Conservation (phyloP, 306 rosid genomes). For the Cyamopsis tetragonoloba region DNA sequence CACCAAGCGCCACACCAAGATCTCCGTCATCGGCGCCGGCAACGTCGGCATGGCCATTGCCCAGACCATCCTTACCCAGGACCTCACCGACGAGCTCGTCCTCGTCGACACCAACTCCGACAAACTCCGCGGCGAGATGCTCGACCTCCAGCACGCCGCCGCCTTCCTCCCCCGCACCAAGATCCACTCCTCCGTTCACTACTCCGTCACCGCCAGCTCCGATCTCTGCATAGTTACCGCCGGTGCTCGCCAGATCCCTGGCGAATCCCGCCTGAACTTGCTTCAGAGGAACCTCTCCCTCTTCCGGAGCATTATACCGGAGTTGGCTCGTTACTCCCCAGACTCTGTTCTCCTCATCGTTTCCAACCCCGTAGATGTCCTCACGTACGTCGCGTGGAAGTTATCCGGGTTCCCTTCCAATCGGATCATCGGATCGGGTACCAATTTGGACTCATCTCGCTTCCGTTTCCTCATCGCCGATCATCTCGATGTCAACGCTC, state of each 20-base stretch:
- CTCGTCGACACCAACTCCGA: slow-evolving; percentile 69
- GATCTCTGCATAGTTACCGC: slow-evolving; percentile 85
- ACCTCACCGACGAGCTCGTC: slow-evolving; percentile 71
- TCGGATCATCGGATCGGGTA: slow-evolving; percentile 84
- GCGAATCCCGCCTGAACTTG: slow-evolving; percentile 75
- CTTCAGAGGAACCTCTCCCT: slow-evolving; percentile 64
- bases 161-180: slow-evolving; percentile 90
- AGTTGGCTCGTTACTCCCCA: slow-evolving; percentile 54
- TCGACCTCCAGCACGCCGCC: slow-evolving; percentile 87
- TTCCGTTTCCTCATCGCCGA: slow-evolving; percentile 84
- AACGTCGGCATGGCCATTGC: slow-evolving; percentile 99
- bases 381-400: slow-evolving; percentile 84
- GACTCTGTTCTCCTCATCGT: slow-evolving; percentile 55
- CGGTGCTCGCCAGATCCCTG: slow-evolving; percentile 70
- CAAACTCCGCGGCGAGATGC: slow-evolving; percentile 93
- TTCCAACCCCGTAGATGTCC: slow-evolving; percentile 78
- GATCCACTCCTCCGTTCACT: slow-evolving; percentile 66
- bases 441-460: slow-evolving; percentile 87
- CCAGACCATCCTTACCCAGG: slow-evolving; percentile 87
- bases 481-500: slow-evolving; percentile 89
- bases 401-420: slow-evolving; percentile 81
- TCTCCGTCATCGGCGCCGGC: slow-evolving; percentile 84
- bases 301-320: slow-evolving; percentile 56
- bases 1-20: slow-evolving; percentile 59
- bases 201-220: slow-evolving; percentile 59